Evolutionary conservation across 139 green algal genomes (phyloP).

Genomic region (Eudorina sp.): DNA sequence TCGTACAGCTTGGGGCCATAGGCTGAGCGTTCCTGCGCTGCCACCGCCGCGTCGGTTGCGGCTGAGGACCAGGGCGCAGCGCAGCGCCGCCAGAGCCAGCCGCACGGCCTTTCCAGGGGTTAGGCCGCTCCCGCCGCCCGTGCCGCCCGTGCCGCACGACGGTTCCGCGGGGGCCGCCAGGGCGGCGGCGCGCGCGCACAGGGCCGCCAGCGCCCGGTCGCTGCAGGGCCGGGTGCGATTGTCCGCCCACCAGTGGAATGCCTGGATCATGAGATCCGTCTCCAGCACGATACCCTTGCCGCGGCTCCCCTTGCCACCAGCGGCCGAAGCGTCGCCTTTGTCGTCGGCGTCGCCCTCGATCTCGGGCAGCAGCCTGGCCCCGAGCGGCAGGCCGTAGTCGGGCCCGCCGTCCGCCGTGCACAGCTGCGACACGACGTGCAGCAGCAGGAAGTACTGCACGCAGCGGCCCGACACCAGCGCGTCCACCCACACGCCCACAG

Average conservation of each 20-base stretch:
- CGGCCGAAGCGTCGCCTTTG: no score
- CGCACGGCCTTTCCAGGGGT: neutral
- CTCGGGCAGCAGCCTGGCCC: neutral
- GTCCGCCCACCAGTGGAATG: neutral
- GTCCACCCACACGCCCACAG: neutral
- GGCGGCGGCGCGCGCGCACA: neutral
- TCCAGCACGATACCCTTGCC: neutral
- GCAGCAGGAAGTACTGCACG: neutral
- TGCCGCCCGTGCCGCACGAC: neutral
- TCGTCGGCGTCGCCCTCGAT: neutral
- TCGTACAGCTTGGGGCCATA: neutral
- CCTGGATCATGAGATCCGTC: neutral
- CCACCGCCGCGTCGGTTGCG: neutral
- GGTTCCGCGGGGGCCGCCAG: no score
- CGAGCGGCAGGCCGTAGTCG: neutral
- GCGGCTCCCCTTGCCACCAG: no score
- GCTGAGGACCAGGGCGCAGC: neutral
- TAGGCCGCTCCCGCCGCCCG: neutral
- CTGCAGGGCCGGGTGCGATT: neutral
- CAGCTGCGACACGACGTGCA: neutral
- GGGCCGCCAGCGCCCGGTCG: neutral
- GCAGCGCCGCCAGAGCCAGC: neutral
- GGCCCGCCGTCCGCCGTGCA: neutral
- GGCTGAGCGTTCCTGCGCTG: neutral
- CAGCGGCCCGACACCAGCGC: neutral